Evolutionary conservation across 1,284 basidiomycete genomes (phyloP), one percentile per base, ranked within the genome.

Genomic region (Irpex rosettiformis): DNA sequence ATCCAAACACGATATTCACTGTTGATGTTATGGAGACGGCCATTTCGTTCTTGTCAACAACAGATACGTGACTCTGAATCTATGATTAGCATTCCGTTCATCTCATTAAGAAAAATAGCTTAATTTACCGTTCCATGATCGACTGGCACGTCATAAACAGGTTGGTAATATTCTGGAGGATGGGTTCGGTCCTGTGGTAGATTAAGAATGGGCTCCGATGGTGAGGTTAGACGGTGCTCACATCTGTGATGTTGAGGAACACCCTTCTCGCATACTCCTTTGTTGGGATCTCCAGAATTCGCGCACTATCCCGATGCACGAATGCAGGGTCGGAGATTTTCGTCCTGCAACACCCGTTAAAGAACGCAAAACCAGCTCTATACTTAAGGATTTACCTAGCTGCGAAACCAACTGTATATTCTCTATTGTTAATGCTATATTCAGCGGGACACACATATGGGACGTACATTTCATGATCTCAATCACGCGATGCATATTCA

Each of bases 1-100:
- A 93, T n/a, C 94, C 94, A 73, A 96, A 97, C 29, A 95, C 69
- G 52, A 87, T 65, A 72, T 98, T 98, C 54, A 98, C 86, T 0
- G 95, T 96, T 1, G 89, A 88, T 1, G 95, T 97, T 25, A 97
- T 71, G 22, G 91, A 74, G 2, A 94, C 91, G 0, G 89, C 93
- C 79, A 94, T 94, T 33, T 93, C 93, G 69, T 89, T 79, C 65
- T 81, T 79, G 73, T 97, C 95, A 1, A 95, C 77, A 10, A 89
- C 81, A 13, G 89, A 91, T 3, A 88, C 80, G 69, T 96, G 94
- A 58, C 91, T 94, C 85, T 93, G 67, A 18, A 33, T 22, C 24
- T 27, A 18, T 3, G 55, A 52, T 62, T 18, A 11, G 11, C 58
- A 55, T 59, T 6, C 63, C 37, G 45, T 51, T 48, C 49, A 10